phyloP scores from a whole-genome alignment of 2,329 filamentous ascomycete species.

The Sarocladium strictum region DNA sequence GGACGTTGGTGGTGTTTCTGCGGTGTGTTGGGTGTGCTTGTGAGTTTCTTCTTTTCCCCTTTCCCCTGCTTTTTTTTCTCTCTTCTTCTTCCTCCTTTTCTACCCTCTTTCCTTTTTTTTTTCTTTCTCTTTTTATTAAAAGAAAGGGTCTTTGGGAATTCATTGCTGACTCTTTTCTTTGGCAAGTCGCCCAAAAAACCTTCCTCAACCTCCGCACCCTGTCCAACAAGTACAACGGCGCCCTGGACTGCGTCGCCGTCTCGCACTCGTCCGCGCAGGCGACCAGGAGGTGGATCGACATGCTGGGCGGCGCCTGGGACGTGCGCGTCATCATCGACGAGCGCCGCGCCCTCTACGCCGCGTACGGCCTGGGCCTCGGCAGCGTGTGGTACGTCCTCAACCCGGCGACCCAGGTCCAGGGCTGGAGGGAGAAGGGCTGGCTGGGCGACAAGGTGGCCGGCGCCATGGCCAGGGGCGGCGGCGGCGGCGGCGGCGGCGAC shows the following conservation, averaged over 20 bases:
- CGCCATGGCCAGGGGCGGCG: constrained; percentile 31
- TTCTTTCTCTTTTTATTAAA: constrained; percentile 3
- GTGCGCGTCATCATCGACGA: constrained; percentile 51
- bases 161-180: not conserved
- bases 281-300: constrained; percentile 50
- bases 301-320: constrained; percentile 52
- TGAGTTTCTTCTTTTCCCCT: too few species aligned
- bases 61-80: too few species aligned
- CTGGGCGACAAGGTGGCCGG: constrained; percentile 44
- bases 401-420: constrained; percentile 44
- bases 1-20: constrained; percentile 44
- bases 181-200: constrained; percentile 52
- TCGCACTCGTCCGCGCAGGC: constrained; percentile 53
- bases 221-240: constrained; percentile 42
- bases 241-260: constrained; percentile 50
- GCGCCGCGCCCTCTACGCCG: constrained; percentile 49
- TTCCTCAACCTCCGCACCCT: constrained; percentile 51
- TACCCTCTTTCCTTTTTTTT: too few species aligned
- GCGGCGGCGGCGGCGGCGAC: constrained; percentile 21
- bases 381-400: constrained; percentile 47
- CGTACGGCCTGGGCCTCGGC: constrained; percentile 51
- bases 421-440: constrained; percentile 51
- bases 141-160: not conserved
- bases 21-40: constrained; percentile 52
- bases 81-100: too few species aligned